Percentiles rank a stretch among this genome's conserved stretches.
phyloP scores from a whole-genome alignment of 2,329 filamentous ascomycete species.

The Myriangium duriaei region DNA sequence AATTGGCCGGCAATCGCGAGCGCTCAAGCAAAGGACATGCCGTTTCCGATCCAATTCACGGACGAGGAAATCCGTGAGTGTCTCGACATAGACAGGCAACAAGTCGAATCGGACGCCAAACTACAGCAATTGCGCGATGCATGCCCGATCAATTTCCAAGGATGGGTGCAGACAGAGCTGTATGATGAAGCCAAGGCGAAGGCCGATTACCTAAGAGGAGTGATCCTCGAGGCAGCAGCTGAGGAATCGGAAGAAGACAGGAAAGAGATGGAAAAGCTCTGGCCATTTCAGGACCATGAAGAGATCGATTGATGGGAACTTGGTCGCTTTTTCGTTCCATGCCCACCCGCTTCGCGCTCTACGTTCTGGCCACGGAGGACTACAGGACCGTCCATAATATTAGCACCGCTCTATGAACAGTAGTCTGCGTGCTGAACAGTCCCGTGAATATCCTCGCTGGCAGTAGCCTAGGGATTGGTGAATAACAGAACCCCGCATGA shows the following conservation, averaged over 20 bases:
- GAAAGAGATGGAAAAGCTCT: slow-evolving; percentile 5
- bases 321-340: too few relatives aligned
- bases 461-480: too few relatives aligned
- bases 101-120: slow-evolving; percentile 18
- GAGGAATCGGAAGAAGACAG: slow-evolving; percentile 2
- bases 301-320: slow-evolving; percentile 7
- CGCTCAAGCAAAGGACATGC: not conserved
- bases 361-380: too few relatives aligned
- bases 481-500: too few relatives aligned
- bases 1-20: slow-evolving; percentile 10
- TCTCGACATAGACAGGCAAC: slow-evolving; percentile 14
- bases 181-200: slow-evolving; percentile 14
- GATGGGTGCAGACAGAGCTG: slow-evolving; percentile 15
- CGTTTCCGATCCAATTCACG: slow-evolving; percentile 14
- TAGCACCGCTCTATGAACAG: too few relatives aligned
- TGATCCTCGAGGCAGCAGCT: slow-evolving; percentile 11
- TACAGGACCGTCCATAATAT: too few relatives aligned
- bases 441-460: too few relatives aligned
- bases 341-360: too few relatives aligned
- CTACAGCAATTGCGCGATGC: slow-evolving; percentile 15
- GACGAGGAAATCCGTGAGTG: slow-evolving; percentile 13
- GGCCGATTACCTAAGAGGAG: slow-evolving; percentile 17
- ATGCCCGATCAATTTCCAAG: slow-evolving; percentile 15
- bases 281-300: slow-evolving; percentile 4
- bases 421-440: too few relatives aligned